Percentiles rank a stretch among this genome's conserved stretches.
phyloP scores from a whole-genome alignment of 768 basidiomycete genomes.

The Tylopilus subfusipes region DNA sequence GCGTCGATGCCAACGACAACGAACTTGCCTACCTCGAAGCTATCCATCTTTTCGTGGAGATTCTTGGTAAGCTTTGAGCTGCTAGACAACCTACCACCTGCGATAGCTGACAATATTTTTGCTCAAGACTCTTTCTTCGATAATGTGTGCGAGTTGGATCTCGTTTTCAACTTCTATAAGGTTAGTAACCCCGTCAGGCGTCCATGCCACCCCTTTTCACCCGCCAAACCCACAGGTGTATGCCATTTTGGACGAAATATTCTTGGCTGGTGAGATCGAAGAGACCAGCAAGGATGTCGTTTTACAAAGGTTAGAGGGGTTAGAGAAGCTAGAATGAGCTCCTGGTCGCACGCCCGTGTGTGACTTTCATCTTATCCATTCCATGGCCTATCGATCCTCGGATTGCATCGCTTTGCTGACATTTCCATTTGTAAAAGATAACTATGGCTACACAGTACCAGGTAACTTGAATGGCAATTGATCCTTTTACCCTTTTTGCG shows the following conservation, averaged over 20 bases:
- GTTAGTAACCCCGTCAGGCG: slow-evolving; percentile 33
- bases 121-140: slow-evolving; percentile 91
- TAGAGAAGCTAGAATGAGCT: slow-evolving; percentile 85
- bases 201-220: slow-evolving; percentile 5
- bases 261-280: slow-evolving; percentile 96
- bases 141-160: slow-evolving; percentile 96
- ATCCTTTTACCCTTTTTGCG: neutral
- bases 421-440: slow-evolving; percentile 6
- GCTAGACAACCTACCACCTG: neutral
- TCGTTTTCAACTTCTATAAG: slow-evolving; percentile 99
- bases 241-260: slow-evolving; percentile 96
- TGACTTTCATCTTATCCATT: slow-evolving; percentile 3
- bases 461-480: neutral
- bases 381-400: slow-evolving; percentile 3
- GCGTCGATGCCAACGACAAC: slow-evolving; percentile 97
- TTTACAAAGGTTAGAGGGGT: slow-evolving; percentile 79
- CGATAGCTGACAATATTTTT: neutral
- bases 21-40: slow-evolving; percentile 96
- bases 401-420: slow-evolving; percentile 12
- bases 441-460: neutral
- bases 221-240: slow-evolving; percentile 62
- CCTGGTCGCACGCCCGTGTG: slow-evolving; percentile 6
- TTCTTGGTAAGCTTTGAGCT: slow-evolving; percentile 64
- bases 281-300: slow-evolving; percentile 98
- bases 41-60: slow-evolving; percentile 97